Conservation (phyloP, 192 early-diverging fungal genomes). For the Cetraspora pellucida region DNA sequence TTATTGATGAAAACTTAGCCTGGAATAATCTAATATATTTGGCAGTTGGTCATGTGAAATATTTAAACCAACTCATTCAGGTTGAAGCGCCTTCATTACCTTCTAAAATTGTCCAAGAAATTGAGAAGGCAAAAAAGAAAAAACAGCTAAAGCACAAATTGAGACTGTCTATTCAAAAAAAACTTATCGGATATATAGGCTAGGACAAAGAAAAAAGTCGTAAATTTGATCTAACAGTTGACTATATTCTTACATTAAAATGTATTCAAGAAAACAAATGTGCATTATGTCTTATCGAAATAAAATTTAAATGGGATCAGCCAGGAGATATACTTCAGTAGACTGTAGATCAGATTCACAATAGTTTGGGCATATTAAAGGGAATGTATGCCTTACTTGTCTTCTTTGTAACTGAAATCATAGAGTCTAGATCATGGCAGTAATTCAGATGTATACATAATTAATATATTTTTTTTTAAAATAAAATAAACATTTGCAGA, state of each 20-base stretch:
- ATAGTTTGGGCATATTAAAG: constrained; percentile 17
- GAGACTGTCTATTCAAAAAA: constrained; percentile 13
- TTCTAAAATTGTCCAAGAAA: not conserved
- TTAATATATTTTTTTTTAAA: no score
- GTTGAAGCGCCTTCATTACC: constrained; percentile 20
- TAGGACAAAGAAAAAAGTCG: constrained; percentile 19
- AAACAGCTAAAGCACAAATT: not conserved
- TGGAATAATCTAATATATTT: constrained; percentile 30
- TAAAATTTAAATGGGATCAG: not conserved
- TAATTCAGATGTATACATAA: not conserved
- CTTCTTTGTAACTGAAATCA: constrained; percentile 20
- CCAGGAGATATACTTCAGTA: constrained; percentile 6
- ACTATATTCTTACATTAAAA: constrained; percentile 28
- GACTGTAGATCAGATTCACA: constrained; percentile 18
- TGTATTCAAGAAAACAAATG: constrained; percentile 23
- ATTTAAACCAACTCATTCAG: constrained; percentile 28
- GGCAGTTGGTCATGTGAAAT: constrained; percentile 26
- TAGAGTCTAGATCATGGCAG: not conserved
- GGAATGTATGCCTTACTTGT: constrained; percentile 15
- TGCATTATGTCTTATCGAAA: constrained; percentile 25
- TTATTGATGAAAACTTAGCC: constrained; percentile 24
- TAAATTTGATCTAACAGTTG: constrained; percentile 29
- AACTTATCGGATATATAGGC: constrained; percentile 24
- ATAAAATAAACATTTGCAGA: no score
- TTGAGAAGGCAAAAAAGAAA: constrained; percentile 23